Percentiles rank a stretch among this genome's conserved stretches.
phyloP scores from a whole-genome alignment of 768 basidiomycete genomes.

The Lactifluus hygrophoroides region DNA sequence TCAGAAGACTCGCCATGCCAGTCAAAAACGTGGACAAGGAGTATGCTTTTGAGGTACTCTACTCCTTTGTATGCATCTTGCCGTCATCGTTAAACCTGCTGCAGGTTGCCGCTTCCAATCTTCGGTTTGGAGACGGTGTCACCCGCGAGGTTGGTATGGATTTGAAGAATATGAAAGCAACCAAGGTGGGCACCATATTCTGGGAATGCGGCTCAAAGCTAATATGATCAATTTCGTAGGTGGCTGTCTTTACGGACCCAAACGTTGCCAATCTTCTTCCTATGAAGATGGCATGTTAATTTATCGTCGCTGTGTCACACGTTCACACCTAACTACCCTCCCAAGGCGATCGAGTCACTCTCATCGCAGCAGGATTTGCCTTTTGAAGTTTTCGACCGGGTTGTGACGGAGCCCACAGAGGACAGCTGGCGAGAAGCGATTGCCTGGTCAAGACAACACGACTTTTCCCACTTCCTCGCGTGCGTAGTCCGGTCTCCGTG shows the following conservation, averaged over 20 bases:
- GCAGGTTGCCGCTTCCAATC: constrained; percentile 78
- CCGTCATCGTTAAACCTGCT: background rate
- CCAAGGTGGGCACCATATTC: constrained; percentile 45
- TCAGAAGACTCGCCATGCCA: constrained; percentile 72
- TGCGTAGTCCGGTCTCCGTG: constrained; percentile 30
- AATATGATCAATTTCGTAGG: constrained; percentile 37
- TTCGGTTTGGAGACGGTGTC: constrained; percentile 86
- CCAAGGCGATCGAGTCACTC: constrained; percentile 72
- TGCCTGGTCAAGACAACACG: constrained; percentile 72
- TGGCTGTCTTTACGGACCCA: constrained; percentile 90
- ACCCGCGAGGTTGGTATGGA: constrained; percentile 91
- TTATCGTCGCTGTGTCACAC: background rate
- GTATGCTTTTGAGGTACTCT: constrained; percentile 79
- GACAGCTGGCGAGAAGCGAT: constrained; percentile 85
- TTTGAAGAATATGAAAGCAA: constrained; percentile 86
- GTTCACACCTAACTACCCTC: background rate
- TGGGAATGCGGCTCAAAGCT: background rate
- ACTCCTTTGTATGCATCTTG: background rate
- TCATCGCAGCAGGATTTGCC: constrained; percentile 66
- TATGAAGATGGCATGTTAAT: constrained; percentile 61
- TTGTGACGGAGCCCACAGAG: constrained; percentile 88
- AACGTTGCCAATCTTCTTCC: constrained; percentile 74
- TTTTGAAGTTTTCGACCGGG: constrained; percentile 75
- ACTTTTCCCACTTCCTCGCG: constrained; percentile 93
- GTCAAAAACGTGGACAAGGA: constrained; percentile 68